Percentiles rank a stretch among this genome's conserved stretches.
These are phyloP conservation scores for Cercospora beticola DNA, from an alignment of 2,329 filamentous ascomycete genomes.

Conservation along the genomic window DNA sequence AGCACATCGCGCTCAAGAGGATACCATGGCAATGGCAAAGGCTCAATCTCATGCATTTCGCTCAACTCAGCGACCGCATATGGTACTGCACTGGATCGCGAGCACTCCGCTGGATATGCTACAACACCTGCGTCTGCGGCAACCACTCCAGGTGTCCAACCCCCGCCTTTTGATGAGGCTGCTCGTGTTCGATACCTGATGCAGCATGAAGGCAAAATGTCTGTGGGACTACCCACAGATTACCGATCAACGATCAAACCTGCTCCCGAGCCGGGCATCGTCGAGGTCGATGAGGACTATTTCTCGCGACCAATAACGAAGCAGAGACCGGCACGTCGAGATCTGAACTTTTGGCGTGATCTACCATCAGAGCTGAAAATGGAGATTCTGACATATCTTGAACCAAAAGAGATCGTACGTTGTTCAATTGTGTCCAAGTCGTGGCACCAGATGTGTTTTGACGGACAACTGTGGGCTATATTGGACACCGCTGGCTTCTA, in stretches of 20 bases:
- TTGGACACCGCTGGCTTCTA: constrained; percentile 81
- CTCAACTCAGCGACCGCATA: constrained; percentile 53
- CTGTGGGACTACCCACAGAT: constrained; percentile 64
- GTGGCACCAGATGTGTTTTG: constrained; percentile 83
- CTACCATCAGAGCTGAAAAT: constrained; percentile 83
- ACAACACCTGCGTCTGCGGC: constrained; percentile 56
- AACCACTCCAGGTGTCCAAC: constrained; percentile 47
- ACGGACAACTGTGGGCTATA: constrained; percentile 88
- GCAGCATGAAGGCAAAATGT: constrained; percentile 49
- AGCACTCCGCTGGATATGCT: constrained; percentile 57
- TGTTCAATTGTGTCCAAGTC: constrained; percentile 73
- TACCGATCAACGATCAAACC: constrained; percentile 51
- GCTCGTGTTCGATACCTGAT: constrained; percentile 58
- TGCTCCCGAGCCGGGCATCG: constrained; percentile 30
- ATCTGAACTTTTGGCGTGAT: constrained; percentile 71
- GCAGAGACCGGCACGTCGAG: constrained; percentile 35
- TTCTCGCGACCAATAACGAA: constrained; percentile 42
- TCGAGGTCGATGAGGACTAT: constrained; percentile 47
- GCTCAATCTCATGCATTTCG: constrained; percentile 65
- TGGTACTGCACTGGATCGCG: constrained; percentile 55
- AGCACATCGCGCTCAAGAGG: constrained; percentile 64
- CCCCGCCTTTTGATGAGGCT: constrained; percentile 53
- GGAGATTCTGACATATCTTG: constrained; percentile 71
- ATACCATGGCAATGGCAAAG: constrained; percentile 63
- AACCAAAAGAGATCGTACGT: constrained; percentile 76